Conservation (phyloP, 306 rosid species). For the Vigna hirtella region DNA sequence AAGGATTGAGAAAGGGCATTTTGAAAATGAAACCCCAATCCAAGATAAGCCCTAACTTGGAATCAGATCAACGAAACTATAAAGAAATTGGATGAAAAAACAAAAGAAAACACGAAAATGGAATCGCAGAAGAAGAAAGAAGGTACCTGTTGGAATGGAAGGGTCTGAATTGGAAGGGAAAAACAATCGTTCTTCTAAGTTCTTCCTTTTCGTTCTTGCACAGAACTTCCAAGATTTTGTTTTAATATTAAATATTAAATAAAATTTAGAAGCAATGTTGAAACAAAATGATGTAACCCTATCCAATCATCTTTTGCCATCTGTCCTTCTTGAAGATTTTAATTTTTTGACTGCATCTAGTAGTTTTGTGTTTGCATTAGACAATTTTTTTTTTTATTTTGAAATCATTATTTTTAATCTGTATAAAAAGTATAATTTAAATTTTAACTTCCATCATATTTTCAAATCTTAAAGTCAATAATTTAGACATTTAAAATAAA, state of each 20-base stretch:
- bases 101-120: background rate
- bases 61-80: conserved; percentile 26
- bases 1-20: background rate
- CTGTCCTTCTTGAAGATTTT: background rate
- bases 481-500: no score
- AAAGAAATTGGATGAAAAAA: background rate
- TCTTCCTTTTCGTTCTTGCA: conserved; percentile 25
- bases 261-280: background rate
- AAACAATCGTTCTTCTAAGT: background rate
- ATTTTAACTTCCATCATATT: no score
- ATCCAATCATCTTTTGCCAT: conserved; percentile 57
- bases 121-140: background rate
- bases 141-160: conserved; percentile 28
- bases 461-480: no score
- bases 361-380: no score
- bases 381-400: no score
- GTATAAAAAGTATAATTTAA: no score
- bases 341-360: no score
- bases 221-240: background rate
- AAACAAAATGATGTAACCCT: conserved; percentile 51
- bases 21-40: conserved; percentile 4
- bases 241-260: background rate
- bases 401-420: no score
- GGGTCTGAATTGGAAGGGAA: conserved; percentile 11
- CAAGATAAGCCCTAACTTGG: conserved; percentile 46